Evolutionary conservation across 495 filamentous ascomycete genomes (phyloP), one percentile per base, ranked within the genome.

Genomic region (Pyrenopolyporus hunteri): DNA sequence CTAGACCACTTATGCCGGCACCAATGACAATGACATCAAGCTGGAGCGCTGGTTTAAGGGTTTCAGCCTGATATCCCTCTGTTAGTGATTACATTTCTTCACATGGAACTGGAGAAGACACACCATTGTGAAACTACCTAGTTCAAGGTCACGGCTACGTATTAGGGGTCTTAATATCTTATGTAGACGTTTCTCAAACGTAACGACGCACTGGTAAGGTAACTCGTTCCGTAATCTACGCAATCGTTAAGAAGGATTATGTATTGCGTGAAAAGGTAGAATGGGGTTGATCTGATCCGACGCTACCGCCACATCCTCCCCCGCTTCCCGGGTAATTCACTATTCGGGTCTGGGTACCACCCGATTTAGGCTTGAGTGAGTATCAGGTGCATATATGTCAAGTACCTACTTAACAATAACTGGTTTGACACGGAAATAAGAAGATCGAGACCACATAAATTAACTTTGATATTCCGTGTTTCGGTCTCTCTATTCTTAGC

Each of bases 1-100:
- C 79, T 2, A 87, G 70, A 7, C 85, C 85, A 16, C 80, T 83
- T n/a, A 87, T 76, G 11, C 85, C 85, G 11, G 76, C 80, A 2
- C 84, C 84, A 9, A 87, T 76, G 28, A 86, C 73, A 9, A 86
- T 51, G 1, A 86, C 75, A 17, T 80, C 73, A 25, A 86, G 37
- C 1, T 22, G 13, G 3, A 49, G 22, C 6, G 39, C 1, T 5
- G 51, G 14, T 22, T 57, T 42, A 6, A 44, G 9, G 1, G 17
- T 10, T 14, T 42, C 29, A 0, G 23, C 44, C 61, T 64, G 23
- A 1, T n/a, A 36, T 20, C 19, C 6, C 7, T 23, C 32, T 13
- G 6, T 45, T 33, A 42, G 31, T 32, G 5, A 17, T 39, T 19
- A 20, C 3, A n/a, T 11, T 9, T 9, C 36, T 2, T 3, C 9